Evolutionary conservation across 805 yeast genomes (phyloP), one percentile per base, ranked within the genome.

Genomic region (Wickerhamomyces ciferrii): DNA sequence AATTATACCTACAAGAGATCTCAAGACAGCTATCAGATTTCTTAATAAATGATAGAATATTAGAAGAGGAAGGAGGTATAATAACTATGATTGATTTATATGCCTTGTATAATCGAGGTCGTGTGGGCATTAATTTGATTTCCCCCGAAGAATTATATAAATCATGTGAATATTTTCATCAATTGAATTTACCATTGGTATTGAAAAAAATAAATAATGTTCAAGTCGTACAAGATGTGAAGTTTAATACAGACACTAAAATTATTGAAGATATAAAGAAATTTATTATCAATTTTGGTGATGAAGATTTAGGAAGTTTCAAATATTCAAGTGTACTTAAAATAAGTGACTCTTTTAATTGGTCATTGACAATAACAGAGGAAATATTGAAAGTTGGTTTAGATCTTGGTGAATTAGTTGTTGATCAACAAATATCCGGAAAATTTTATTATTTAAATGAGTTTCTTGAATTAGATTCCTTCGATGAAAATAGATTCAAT

Each of bases 1-100:
- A 66, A 19, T 54, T 74, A n/a, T 78, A 75, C 49, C 65, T 76
- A 25, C 79, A 80, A 48, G 96, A 89, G 56, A 67, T 89, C 17
- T 78, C 97, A 0, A 73, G 96, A 44, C 91, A 88, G 56, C 60
- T 92, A 3, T 82, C 88, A 37, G 96, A 87, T 54, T 90, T 80
- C 61, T 67, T 87, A 10, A 65, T 69, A 10, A 62, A 64, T 50
- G 58, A 68, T 49, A 60, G 78, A 43, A 55, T 81, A 21, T 53
- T 82, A 46, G 71, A 67, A 37, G 69, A 67, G 32, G 74, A 73
- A 42, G 83, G 83, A 40, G 87, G 86, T 2, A 67, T 81, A 18
- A 68, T 85, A 14, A 72, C 88, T 0, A 53, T 84, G 31, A 73
- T 78, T 43, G 92, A 85, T 54, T 58, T 85, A 18, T 86, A 73